Base-by-base conservation (phyloP, 805 yeast species). In the Helenozyma baotianmanensis region DNA sequence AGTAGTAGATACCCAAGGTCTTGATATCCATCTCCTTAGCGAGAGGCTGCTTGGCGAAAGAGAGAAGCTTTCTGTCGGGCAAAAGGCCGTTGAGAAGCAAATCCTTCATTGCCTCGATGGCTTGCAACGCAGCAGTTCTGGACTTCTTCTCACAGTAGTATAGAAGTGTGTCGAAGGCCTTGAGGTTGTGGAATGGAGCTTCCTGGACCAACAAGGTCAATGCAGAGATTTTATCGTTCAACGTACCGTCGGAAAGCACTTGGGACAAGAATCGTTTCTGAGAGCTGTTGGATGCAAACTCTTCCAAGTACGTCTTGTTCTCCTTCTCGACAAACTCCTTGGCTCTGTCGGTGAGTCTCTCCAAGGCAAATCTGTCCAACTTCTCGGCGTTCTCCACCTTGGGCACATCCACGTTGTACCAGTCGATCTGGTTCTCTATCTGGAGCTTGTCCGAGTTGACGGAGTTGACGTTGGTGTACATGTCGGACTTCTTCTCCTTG, bases 221-320 rank as follows among this genome's bases (percentile, higher is more conserved):
- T 0, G 98, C 96, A 29, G 96, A 85, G 35, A 92, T 84, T 63
- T 92, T 88, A 80, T 92, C 98, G 49, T 79, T 82, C 48, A 90
- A 70, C 0, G 98, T 92, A 84, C 98, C 98, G 45, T 78, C 82
- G 5, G 88, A 72, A 50, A 92, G 73, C 47, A 92, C 82, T 60
- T 90, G 94, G 1, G 90, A 74, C 69, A 87, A 76, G 58, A 90
- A 90, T 69, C 85, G 82, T 54, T 77, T 80, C 64, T 84, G 96
- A 5, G 94, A 83, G 24, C 82, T 78, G 35, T 80, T 74, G 43
- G 78, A 78, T 35, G 83, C 75, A 54, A 81, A 81, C 54, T 82
- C 94, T 40, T 78, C 80, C 40, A 76, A 71, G 55, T 84, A 90
- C 0, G 68, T 50, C 36, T 73, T 70, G 56, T 86, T 87, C 39